phyloP scores from a whole-genome alignment of 1,284 basidiomycete species.

The Schizophyllum commune region DNA sequence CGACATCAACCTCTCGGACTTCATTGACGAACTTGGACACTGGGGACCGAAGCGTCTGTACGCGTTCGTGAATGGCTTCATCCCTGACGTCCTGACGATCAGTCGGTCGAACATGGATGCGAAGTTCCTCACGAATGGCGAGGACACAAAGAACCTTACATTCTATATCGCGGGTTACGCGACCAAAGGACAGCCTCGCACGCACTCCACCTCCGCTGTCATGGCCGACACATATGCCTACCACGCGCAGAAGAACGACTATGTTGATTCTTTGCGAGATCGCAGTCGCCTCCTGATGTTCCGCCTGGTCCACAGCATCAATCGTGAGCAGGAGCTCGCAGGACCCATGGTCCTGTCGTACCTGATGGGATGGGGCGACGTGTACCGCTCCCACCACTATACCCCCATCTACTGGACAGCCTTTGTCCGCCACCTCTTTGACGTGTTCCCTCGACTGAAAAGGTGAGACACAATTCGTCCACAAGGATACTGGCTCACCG shows the following conservation, averaged over 20 bases:
- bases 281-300: slow-evolving; percentile 13
- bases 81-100: background rate
- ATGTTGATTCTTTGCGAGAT: background rate
- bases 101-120: slow-evolving; percentile 19
- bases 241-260: background rate
- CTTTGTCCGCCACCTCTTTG: slow-evolving; percentile 11
- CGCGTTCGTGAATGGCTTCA: slow-evolving; percentile 3
- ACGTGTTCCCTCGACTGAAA: slow-evolving; percentile 10
- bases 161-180: slow-evolving; percentile 21
- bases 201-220: slow-evolving; percentile 8
- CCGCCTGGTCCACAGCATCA: slow-evolving; percentile 19
- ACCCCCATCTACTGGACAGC: slow-evolving; percentile 7
- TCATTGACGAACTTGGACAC: background rate
- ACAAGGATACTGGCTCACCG: too few relatives aligned
- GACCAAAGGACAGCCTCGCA: slow-evolving; percentile 17
- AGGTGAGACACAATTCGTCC: too few relatives aligned
- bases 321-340: slow-evolving; percentile 26
- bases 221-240: slow-evolving; percentile 10
- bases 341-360: slow-evolving; percentile 26
- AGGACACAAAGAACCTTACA: slow-evolving; percentile 13
- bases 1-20: background rate
- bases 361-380: slow-evolving; percentile 28
- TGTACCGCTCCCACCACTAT: slow-evolving; percentile 5
- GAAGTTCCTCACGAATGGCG: slow-evolving; percentile 18
- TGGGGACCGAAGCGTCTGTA: slow-evolving; percentile 5